Conservation (phyloP, 129 eudicot genomes). For the Lactuca sativa region DNA sequence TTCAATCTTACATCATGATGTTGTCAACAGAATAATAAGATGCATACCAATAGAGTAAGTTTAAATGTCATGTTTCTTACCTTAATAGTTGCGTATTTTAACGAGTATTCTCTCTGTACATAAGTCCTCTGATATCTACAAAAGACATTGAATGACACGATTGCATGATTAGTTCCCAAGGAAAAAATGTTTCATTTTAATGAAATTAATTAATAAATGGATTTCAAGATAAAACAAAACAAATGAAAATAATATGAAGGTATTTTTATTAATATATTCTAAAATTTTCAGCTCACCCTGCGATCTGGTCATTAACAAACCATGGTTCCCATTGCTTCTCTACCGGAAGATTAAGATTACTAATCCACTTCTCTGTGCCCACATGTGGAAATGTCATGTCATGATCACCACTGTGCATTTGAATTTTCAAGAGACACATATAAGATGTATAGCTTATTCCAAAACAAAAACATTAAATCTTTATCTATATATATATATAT, state of each 20-base stretch:
- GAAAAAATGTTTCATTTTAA: no score
- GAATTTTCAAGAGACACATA: no score
- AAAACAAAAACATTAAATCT: no score
- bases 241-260: background rate
- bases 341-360: conserved; percentile 24
- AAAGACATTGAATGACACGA: background rate
- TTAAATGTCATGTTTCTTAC: conserved; percentile 9
- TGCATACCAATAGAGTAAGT: background rate
- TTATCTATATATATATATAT: no score
- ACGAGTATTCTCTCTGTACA: conserved; percentile 12
- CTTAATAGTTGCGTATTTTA: conserved; percentile 35
- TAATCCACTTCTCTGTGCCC: conserved; percentile 35
- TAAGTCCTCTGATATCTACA: conserved; percentile 28
- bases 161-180: background rate
- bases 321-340: conserved; percentile 34
- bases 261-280: no score
- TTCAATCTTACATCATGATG: no score
- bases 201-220: background rate
- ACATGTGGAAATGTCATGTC: conserved; percentile 38
- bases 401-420: conserved; percentile 39
- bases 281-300: conserved; percentile 22
- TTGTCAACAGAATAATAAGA: no score
- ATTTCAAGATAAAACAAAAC: background rate
- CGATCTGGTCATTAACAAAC: conserved; percentile 26
- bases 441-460: no score